Evolutionary conservation across 768 basidiomycete genomes (phyloP), one percentile per base, ranked within the genome.

Genomic region (Dacryopinax primogenitus): DNA sequence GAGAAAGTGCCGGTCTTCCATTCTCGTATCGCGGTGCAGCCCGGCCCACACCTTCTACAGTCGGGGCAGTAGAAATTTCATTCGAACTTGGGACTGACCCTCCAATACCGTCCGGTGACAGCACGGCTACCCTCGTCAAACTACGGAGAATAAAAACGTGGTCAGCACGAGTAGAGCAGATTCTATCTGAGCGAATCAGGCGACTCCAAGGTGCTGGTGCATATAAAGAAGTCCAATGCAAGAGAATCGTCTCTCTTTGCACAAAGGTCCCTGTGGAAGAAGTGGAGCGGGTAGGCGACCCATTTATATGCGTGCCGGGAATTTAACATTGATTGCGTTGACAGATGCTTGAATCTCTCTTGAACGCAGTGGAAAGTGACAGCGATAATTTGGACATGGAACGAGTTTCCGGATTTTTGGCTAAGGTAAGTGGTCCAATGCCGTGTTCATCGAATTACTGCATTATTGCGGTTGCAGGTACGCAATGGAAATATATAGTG

Each of bases 141-240:
- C 75, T 97, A 71, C 79, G 87, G 69, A 78, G 93, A 72, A 72
- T 95, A 76, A 86, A 84, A 71, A 73, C 84, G 68, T 99, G 95
- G 95, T 86, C 96, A 73, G 72, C 80, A 65, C 80, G 90, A 64
- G 83, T 89, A 76, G 86, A 92, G 70, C 81, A 83, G 65, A 71
- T 95, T 66, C 82, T 95, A 74, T 78, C 83, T 68, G 79, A 82
- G 66, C 81, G 90, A 67, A 75, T 96, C 66, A 81, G 82, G 71
- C 79, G 79, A 33, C 74, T 94, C 68, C 84, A 89, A 69, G 90
- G 87, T 47, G 85, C 86, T 33, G 87, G 86, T 70, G 87, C 87
- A 18, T 91, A 92, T 76, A 92, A 88, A 76, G 90, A 93, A 72
- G 86, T 88, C 70, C 87, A 92, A 74, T 95, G 90, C 77, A 87